These are phyloP conservation scores for Aspergillus phoenicis DNA, from an alignment of 2,329 filamentous ascomycete genomes.

Conservation along the genomic window DNA sequence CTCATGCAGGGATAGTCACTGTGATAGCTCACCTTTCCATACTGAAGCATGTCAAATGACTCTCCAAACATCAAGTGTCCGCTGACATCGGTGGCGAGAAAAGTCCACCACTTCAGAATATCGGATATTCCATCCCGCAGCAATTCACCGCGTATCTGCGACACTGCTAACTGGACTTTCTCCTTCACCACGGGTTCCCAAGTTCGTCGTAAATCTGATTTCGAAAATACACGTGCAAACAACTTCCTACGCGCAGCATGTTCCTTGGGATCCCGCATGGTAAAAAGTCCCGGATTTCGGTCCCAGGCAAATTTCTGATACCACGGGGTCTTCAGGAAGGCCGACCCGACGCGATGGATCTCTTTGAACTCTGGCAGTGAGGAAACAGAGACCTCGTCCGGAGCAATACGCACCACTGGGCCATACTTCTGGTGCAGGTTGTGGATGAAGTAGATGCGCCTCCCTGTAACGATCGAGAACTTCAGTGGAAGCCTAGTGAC, in stretches of 20 bases:
- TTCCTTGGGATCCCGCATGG: constrained; percentile 38
- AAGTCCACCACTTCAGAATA: constrained; percentile 54
- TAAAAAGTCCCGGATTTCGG: constrained; percentile 38
- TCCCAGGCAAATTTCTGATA: constrained; percentile 25
- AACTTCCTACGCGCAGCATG: constrained; percentile 48
- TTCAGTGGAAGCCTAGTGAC: constrained; percentile 12
- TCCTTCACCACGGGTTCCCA: constrained; percentile 42
- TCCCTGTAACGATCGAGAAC: constrained; percentile 11
- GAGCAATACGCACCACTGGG: constrained; percentile 26
- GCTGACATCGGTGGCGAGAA: constrained; percentile 55
- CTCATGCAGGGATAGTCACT: background rate
- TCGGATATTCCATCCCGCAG: constrained; percentile 24
- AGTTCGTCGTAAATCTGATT: constrained; percentile 11
- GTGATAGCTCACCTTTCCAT: constrained; percentile 44
- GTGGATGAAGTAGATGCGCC: constrained; percentile 23
- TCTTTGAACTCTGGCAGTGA: constrained; percentile 31
- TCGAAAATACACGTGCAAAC: constrained; percentile 41
- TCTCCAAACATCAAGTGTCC: constrained; percentile 56
- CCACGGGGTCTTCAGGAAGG: constrained; percentile 33
- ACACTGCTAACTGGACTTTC: constrained; percentile 43
- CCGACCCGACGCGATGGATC: constrained; percentile 31
- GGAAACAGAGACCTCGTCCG: constrained; percentile 37
- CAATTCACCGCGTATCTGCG: constrained; percentile 40
- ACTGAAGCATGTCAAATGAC: constrained; percentile 52
- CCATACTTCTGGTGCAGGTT: constrained; percentile 28